A percentile compares a stretch with the other conserved stretches of the same genome.
These are phyloP conservation scores for Colletotrichum theobromicola DNA, from an alignment of 2,329 filamentous ascomycete genomes.

Conservation along the genomic window DNA sequence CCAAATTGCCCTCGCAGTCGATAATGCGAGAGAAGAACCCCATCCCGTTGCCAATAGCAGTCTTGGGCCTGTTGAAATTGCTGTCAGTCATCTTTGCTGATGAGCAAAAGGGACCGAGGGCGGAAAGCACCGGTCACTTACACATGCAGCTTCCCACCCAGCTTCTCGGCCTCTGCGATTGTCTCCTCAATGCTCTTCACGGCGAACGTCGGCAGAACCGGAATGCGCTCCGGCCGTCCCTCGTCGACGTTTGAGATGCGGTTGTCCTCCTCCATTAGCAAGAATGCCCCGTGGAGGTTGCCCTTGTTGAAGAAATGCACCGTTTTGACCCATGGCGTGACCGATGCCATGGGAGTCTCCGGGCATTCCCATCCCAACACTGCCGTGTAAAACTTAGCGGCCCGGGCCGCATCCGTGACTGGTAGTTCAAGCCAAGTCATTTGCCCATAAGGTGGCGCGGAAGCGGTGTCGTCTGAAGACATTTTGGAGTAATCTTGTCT, in stretches of 20 bases:
- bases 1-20: constrained; percentile 43
- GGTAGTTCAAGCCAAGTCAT: constrained; percentile 45
- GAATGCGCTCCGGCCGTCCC: constrained; percentile 27
- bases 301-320: constrained; percentile 40
- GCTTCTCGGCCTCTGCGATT: constrained; percentile 29
- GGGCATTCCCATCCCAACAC: constrained; percentile 38
- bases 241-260: constrained; percentile 31
- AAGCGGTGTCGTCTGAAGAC: neutral
- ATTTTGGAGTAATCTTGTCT: neutral
- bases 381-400: constrained; percentile 40
- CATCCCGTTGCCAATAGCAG: constrained; percentile 35
- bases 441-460: constrained; percentile 28
- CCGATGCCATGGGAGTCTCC: constrained; percentile 24
- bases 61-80: constrained; percentile 34
- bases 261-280: constrained; percentile 34
- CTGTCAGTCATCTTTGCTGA: neutral
- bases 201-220: constrained; percentile 37
- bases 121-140: constrained; percentile 27
- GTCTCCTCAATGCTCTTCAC: constrained; percentile 37
- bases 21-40: constrained; percentile 40
- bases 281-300: constrained; percentile 38
- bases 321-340: constrained; percentile 28
- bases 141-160: constrained; percentile 39
- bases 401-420: constrained; percentile 36
- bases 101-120: neutral